phyloP scores from a whole-genome alignment of 2,329 filamentous ascomycete genomes.

The Metarhizium guizhouense region DNA sequence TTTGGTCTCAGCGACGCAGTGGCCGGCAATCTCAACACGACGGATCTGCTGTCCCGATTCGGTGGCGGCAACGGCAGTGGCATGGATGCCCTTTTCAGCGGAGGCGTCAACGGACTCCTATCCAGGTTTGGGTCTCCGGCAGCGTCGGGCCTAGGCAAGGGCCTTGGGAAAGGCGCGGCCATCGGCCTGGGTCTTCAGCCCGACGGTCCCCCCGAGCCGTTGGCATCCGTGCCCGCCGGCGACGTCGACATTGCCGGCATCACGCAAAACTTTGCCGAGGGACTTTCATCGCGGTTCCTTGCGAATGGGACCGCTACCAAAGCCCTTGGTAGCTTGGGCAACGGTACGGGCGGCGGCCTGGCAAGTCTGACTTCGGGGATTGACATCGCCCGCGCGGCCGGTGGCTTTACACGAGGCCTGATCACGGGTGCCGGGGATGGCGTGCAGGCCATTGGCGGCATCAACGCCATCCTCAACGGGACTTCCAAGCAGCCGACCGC shows the following conservation, averaged over 20 bases:
- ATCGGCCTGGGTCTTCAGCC: constrained; percentile 20
- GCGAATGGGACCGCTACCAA: constrained; percentile 21
- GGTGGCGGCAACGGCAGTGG: not conserved
- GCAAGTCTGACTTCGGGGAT: constrained; percentile 10
- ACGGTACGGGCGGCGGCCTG: constrained; percentile 3
- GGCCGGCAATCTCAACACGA: constrained; percentile 11
- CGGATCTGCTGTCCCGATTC: constrained; percentile 1
- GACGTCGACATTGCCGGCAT: constrained; percentile 12
- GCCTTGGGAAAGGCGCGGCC: constrained; percentile 15
- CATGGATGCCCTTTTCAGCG: not conserved
- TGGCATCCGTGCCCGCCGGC: not conserved
- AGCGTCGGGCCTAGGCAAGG: constrained; percentile 19
- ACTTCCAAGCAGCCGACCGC: constrained; percentile 12
- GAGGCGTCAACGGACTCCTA: constrained; percentile 1
- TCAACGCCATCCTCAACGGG: constrained; percentile 21
- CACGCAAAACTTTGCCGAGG: constrained; percentile 16
- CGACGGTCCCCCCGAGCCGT: constrained; percentile 12
- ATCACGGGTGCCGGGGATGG: constrained; percentile 25
- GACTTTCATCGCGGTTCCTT: constrained; percentile 22
- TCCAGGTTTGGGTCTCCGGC: constrained; percentile 10
- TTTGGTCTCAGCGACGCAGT: constrained; percentile 15
- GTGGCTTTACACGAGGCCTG: constrained; percentile 25
- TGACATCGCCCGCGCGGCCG: constrained; percentile 19
- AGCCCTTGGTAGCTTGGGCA: constrained; percentile 8
- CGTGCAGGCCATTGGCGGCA: constrained; percentile 21